A percentile compares a stretch with the other conserved stretches of the same genome.
These are phyloP conservation scores for Arthrobotrys iridis DNA, from an alignment of 2,329 filamentous ascomycete genomes.

Conservation along the genomic window DNA sequence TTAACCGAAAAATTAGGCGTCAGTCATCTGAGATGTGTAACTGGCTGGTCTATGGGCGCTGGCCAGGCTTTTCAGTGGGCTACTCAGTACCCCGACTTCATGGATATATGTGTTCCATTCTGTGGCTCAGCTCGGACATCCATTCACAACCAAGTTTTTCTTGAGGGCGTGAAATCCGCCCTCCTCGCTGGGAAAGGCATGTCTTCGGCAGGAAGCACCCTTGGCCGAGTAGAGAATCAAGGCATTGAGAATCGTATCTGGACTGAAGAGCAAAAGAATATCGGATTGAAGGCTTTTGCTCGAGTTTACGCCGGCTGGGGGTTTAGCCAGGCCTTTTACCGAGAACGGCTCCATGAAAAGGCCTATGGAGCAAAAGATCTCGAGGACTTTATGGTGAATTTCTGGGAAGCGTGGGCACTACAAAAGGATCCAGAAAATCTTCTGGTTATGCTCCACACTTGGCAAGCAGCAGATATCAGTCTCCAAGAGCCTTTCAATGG, in stretches of 20 bases:
- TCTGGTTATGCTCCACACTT: conserved; percentile 78
- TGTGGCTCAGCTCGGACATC: conserved; percentile 73
- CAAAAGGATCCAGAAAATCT: conserved; percentile 80
- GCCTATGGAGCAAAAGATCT: conserved; percentile 75
- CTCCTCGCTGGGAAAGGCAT: conserved; percentile 67
- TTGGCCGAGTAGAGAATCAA: conserved; percentile 62
- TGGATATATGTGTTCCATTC: conserved; percentile 72
- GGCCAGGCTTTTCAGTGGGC: conserved; percentile 74
- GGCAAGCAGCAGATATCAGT: conserved; percentile 78
- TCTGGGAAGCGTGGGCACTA: conserved; percentile 80
- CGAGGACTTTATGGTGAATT: conserved; percentile 77
- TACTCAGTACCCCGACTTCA: conserved; percentile 71
- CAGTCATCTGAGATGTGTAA: conserved; percentile 70
- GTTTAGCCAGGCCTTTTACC: conserved; percentile 81
- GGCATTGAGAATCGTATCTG: conserved; percentile 64
- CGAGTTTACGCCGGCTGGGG: conserved; percentile 84
- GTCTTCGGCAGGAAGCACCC: conserved; percentile 61
- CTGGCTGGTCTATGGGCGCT: conserved; percentile 78
- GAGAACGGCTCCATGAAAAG: conserved; percentile 65
- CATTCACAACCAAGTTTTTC: conserved; percentile 74
- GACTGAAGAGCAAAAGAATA: conserved; percentile 66
- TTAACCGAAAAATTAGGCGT: conserved; percentile 72
- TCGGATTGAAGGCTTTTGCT: conserved; percentile 75
- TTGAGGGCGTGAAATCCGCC: conserved; percentile 72
- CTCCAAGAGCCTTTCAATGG: conserved; percentile 74